phyloP scores from a whole-genome alignment of 441 rosid genomes.

The Pelargonium fulgidum region DNA sequence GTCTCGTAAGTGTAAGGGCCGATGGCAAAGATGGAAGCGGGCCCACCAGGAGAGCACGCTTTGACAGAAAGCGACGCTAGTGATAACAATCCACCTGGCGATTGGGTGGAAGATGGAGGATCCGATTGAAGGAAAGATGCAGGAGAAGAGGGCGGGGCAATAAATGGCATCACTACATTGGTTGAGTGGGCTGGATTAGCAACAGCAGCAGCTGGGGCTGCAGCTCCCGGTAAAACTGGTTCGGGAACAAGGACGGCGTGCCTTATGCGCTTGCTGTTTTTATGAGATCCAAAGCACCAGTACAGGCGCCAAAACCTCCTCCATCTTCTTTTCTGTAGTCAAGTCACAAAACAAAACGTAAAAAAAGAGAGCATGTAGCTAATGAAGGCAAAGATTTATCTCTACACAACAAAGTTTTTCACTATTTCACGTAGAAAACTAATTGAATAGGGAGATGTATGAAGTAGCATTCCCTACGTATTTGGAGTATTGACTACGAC shows the following conservation, averaged over 20 bases:
- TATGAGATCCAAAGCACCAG: constrained; percentile 78
- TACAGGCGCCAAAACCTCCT: constrained; percentile 63
- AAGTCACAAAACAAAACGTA: constrained; percentile 12
- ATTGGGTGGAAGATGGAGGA: constrained; percentile 74
- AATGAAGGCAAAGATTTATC: neutral
- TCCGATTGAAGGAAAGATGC: constrained; percentile 82
- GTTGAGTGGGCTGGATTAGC: constrained; percentile 46
- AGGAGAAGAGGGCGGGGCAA: constrained; percentile 98
- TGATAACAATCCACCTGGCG: constrained; percentile 63
- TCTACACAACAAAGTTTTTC: no score
- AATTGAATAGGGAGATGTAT: neutral
- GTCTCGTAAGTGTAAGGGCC: constrained; percentile 98
- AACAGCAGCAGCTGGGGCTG: constrained; percentile 26
- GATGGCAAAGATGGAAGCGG: constrained; percentile 60
- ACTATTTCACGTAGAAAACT: neutral
- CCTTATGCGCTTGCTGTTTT: constrained; percentile 64
- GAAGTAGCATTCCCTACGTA: neutral
- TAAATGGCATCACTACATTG: constrained; percentile 54
- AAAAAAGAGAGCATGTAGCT: constrained; percentile 6
- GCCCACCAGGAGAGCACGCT: constrained; percentile 59
- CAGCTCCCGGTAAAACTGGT: constrained; percentile 38
- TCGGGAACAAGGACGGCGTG: constrained; percentile 79
- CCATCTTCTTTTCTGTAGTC: constrained; percentile 77
- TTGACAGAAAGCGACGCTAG: constrained; percentile 49
- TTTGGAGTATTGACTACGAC: neutral